Base-by-base conservation (phyloP, 306 rosid species). In the Gleditsia sinensis region DNA sequence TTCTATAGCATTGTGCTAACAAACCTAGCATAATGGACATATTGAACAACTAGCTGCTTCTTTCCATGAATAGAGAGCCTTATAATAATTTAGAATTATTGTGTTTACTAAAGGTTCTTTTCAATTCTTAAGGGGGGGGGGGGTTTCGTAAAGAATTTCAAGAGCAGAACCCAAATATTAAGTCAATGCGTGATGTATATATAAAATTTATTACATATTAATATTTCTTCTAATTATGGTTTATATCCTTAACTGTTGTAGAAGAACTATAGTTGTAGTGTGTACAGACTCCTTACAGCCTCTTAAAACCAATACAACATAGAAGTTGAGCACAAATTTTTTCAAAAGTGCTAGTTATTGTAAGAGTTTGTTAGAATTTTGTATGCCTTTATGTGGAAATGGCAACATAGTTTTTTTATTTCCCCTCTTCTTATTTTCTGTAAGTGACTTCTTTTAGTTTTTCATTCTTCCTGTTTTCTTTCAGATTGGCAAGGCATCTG, bases 401-500 rank as follows among this genome's bases (percentile, higher is more conserved):
- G 7, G 14, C 48, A 11, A 17, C 2, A 0, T 3, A 46, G 4
- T 46, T 54, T 32, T 57, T 33, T 36, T 9, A 36, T 36, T 36
- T 10, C 9, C 42, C 42, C 10, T 7, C 9, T 36, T 36, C 42
- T 36, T 36, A 36, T 36, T 7, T 36, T 36, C 9, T n/a, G n/a
- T n/a, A n/a, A n/a, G 8, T 7, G 0, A 5, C 8, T 36, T 36
- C 8, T 6, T 46, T 54, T n/a, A n/a, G n/a, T 75, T 19, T 45
- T 45, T 37, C 11, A 1, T 9, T 6, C 7, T 9, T 36, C 70
- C 58, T 50, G 12, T 46, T 82, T 78, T 32, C 27, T 5, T 67
- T 67, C 81, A 87, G 92, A 62, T 87, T 54, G 89, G 92, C 69
- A 87, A 80, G 81, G 92, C 89, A 0, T 78, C 89, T 45, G 89